Base-by-base conservation (phyloP, 2,329 filamentous ascomycete genomes). In the Fusarium sp. region DNA sequence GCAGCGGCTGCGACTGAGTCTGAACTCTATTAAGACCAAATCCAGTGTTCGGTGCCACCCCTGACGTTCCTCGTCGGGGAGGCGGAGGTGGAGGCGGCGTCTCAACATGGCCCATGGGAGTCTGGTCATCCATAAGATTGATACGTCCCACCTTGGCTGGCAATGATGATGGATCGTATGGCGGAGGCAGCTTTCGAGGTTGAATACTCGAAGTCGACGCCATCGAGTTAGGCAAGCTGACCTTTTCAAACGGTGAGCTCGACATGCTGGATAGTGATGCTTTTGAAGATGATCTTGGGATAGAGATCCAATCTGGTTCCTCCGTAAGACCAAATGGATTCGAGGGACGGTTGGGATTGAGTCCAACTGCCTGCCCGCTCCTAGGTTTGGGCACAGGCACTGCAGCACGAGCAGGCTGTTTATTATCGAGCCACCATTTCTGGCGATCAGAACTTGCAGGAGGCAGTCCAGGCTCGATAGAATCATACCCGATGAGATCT, bases 251-350 rank as follows among this genome's bases (percentile, higher is more conserved):
- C 3, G 85, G 86, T 21, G 86, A 89, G 56, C 84, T 88, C 12
- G 87, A 89, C 63, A 89, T 83, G 75, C 84, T 88, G 4, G 85
- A 87, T 0, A 86, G 82, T 1, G 85, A 86, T 30, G 86, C 78
- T 39, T 85, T 83, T 18, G 86, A 87, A 43, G 84, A 82, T 5
- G 84, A 81, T 31, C 87, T 81, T 23, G 88, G 85, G 8, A 91
- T 83, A 6, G 85, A 86, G 43, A 97, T 89, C 96, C 96, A 98
- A 75, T 98, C 94, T 12, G 91, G 88, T 78, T 97, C 93, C 31
- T 90, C 85, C 3, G 87, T 90, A 1, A 86, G 83, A 2, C 85
- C 86, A 78, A 97, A 98, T 0, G 96, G 96, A 74, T 98, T 98
- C 1, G 91, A 88, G 14, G 89, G 88, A 49, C 93, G 88, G 31